A percentile compares a stretch with the other conserved stretches of the same genome.
phyloP scores from a whole-genome alignment of 805 yeast genomes.

The Candida corydali region DNA sequence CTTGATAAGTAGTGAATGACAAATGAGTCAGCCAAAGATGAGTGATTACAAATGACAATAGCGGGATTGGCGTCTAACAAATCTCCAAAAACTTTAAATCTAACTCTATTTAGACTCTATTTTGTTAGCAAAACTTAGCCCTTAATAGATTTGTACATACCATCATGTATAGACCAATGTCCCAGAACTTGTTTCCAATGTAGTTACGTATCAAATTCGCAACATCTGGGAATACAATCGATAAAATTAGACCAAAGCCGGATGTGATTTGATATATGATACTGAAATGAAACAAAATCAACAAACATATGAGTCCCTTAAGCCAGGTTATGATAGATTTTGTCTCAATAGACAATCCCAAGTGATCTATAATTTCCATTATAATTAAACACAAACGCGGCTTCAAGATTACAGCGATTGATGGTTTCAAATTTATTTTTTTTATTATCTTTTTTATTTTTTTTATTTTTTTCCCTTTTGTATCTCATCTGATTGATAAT shows the following conservation, averaged over 20 bases:
- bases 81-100: constrained; percentile 42
- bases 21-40: constrained; percentile 62
- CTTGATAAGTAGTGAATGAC: constrained; percentile 44
- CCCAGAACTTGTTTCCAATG: constrained; percentile 22
- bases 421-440: constrained; percentile 1
- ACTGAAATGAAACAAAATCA: constrained; percentile 2
- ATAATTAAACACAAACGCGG: neutral
- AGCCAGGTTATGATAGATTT: constrained; percentile 4
- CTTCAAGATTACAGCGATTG: neutral
- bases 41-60: constrained; percentile 54
- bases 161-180: constrained; percentile 22
- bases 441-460: no score
- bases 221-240: constrained; percentile 17
- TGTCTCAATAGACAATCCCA: constrained; percentile 5
- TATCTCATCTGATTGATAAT: constrained; percentile 20
- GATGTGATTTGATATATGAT: constrained; percentile 7
- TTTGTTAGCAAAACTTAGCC: constrained; percentile 6
- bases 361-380: constrained; percentile 11
- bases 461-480: no score
- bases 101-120: constrained; percentile 27
- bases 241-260: neutral
- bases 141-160: constrained; percentile 15
- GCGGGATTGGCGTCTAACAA: constrained; percentile 31
- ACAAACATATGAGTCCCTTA: constrained; percentile 8
- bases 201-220: constrained; percentile 7